Evolutionary conservation across 106 monocot genomes (phyloP), one percentile per base, ranked within the genome.

Genomic region (Iris macrosiphon): DNA sequence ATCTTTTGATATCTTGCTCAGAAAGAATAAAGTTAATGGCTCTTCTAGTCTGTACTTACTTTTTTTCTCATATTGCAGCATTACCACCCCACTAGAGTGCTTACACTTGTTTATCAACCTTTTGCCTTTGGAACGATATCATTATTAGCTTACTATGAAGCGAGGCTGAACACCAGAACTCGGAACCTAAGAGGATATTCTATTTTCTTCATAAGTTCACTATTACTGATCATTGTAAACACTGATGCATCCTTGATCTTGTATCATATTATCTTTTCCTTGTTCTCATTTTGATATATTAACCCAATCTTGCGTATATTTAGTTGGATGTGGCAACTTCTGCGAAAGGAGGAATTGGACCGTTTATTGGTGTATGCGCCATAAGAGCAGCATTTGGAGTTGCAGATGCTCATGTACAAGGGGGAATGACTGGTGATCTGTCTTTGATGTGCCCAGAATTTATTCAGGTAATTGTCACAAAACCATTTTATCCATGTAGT

Each of bases 401-500:
- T 33, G 90, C 85, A 31, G 90, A 85, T 69, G 90, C 64, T 70
- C 68, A 68, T 78, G 90, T 78, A 34, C 84, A 91, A 71, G 90
- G 81, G 13, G 90, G 84, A 25, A 81, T 91, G 84, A 69, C 75
- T 50, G 85, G 90, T 38, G 85, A 91, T 63, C 66, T 91, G n/a
- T 81, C 78, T 28, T 67, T 91, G 26, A 91, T 91, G 90, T 75
- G 78, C 41, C 81, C 90, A 24, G 85, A 85, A 55, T 75, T 85
- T 28, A 68, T 85, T 20, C 85, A 85, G 60, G 90, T 91, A 66
- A 63, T 21, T 3, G 6, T 1, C 14, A 38, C 12, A 38, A 12
- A 38, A 7, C 37, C 12, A 12, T 38, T 38, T 38, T n/a, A n/a
- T n/a, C n/a, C n/a, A n/a, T n/a, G n/a, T n/a, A n/a, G n/a, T n/a